phyloP scores from a whole-genome alignment of 495 filamentous ascomycete species.

The Penicillium daleae region DNA sequence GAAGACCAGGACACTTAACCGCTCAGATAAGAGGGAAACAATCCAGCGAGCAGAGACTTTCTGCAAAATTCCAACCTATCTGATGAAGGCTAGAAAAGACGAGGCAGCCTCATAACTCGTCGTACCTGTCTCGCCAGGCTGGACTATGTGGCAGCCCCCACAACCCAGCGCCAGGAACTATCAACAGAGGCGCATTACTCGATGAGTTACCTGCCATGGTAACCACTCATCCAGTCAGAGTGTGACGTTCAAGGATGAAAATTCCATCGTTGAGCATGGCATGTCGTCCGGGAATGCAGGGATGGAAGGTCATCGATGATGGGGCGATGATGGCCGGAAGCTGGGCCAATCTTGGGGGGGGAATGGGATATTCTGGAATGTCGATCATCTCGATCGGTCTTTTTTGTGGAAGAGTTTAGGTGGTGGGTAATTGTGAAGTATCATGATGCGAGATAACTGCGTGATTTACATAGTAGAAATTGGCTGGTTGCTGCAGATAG shows the following conservation, averaged over 20 bases:
- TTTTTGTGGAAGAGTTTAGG: background rate
- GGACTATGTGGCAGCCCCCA: slow-evolving; percentile 7
- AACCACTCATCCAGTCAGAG: background rate
- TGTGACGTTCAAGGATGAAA: background rate
- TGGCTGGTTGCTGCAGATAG: background rate
- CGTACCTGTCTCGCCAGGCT: slow-evolving; percentile 7
- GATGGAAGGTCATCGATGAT: background rate
- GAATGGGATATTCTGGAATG: slow-evolving; percentile 13
- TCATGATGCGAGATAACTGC: background rate
- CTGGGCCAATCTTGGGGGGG: background rate
- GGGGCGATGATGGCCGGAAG: slow-evolving; percentile 1
- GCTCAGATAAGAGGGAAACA: slow-evolving; percentile 10
- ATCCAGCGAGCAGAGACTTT: slow-evolving; percentile 10
- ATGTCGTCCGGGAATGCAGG: slow-evolving; percentile 30
- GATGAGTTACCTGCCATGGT: slow-evolving; percentile 8
- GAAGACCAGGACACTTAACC: slow-evolving; percentile 21
- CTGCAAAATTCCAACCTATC: slow-evolving; percentile 15
- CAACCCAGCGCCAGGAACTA: background rate
- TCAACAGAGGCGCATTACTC: background rate
- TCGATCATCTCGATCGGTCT: slow-evolving; percentile 2
- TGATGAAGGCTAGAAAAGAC: slow-evolving; percentile 10
- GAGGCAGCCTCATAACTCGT: slow-evolving; percentile 13
- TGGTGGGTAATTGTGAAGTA: background rate
- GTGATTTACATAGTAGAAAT: background rate
- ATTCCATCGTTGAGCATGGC: slow-evolving; percentile 15